A percentile compares a stretch with the other conserved stretches of the same genome.
These are phyloP conservation scores for Aristolochia californica DNA, from an alignment of 164 flowering plant genomes.

Conservation along the genomic window DNA sequence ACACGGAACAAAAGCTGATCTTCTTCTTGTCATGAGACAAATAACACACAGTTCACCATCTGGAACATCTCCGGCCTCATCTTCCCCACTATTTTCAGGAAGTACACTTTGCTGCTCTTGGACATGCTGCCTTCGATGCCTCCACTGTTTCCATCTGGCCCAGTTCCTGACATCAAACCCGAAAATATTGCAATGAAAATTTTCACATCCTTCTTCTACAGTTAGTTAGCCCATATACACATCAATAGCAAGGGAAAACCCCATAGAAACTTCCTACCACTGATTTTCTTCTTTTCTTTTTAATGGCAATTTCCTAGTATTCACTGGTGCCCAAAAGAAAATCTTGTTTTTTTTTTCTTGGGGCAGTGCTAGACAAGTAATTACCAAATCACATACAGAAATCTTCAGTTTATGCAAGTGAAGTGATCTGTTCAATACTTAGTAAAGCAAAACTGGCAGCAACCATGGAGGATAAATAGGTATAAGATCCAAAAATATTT, in stretches of 20 bases:
- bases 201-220: background rate
- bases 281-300: too few species aligned
- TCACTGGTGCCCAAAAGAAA: too few species aligned
- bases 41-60: slow-evolving; percentile 76
- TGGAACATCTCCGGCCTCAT: slow-evolving; percentile 39
- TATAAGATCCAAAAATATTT: too few species aligned
- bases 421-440: too few species aligned
- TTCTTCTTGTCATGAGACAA: slow-evolving; percentile 59
- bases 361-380: too few species aligned
- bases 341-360: too few species aligned
- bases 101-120: slow-evolving; percentile 11
- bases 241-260: background rate
- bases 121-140: slow-evolving; percentile 28
- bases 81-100: slow-evolving; percentile 12
- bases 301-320: too few species aligned
- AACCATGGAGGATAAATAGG: too few species aligned
- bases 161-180: slow-evolving; percentile 47
- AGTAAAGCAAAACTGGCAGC: too few species aligned
- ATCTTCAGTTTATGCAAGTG: too few species aligned
- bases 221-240: background rate
- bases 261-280: too few species aligned
- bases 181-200: background rate
- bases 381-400: too few species aligned
- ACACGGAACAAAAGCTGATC: slow-evolving; percentile 77
- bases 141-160: slow-evolving; percentile 65